phyloP scores from a whole-genome alignment of 306 rosid genomes.

The Glycine latifolia region DNA sequence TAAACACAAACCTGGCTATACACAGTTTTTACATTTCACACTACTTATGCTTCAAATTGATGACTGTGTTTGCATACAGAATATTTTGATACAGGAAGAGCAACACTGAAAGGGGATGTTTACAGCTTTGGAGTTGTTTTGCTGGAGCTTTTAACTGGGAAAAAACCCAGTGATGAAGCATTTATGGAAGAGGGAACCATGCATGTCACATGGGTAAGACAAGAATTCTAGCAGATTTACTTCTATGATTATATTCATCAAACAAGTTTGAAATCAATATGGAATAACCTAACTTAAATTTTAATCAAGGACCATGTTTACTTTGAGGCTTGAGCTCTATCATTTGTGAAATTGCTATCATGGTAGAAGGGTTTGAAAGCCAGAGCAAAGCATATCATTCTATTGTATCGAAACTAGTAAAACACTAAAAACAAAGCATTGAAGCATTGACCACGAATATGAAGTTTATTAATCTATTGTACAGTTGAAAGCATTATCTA shows the following conservation, averaged over 20 bases:
- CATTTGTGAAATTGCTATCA: neutral
- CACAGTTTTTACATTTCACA: neutral
- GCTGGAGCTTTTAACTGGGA: conserved; percentile 91
- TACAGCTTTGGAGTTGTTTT: conserved; percentile 91
- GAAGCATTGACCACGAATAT: neutral
- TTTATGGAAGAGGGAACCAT: conserved; percentile 90
- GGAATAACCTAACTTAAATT: neutral
- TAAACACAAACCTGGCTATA: conserved; percentile 17
- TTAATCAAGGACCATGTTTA: neutral
- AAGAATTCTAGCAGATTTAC: neutral
- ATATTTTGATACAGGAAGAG: conserved; percentile 94
- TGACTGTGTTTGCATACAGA: conserved; percentile 57
- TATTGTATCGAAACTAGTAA: neutral
- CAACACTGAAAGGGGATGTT: conserved; percentile 87
- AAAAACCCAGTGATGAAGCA: conserved; percentile 80
- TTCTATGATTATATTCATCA: conserved; percentile 19
- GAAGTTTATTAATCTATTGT: neutral
- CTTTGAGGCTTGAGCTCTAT: neutral
- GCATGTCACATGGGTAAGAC: conserved; percentile 92
- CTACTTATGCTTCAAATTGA: conserved; percentile 28
- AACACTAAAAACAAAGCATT: neutral
- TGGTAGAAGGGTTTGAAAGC: neutral
- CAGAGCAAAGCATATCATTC: conserved; percentile 25
- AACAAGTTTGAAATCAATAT: conserved; percentile 14
- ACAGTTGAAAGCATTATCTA: neutral